phyloP scores from a whole-genome alignment of 2,329 filamentous ascomycete genomes.

The Diplocarpon mali region DNA sequence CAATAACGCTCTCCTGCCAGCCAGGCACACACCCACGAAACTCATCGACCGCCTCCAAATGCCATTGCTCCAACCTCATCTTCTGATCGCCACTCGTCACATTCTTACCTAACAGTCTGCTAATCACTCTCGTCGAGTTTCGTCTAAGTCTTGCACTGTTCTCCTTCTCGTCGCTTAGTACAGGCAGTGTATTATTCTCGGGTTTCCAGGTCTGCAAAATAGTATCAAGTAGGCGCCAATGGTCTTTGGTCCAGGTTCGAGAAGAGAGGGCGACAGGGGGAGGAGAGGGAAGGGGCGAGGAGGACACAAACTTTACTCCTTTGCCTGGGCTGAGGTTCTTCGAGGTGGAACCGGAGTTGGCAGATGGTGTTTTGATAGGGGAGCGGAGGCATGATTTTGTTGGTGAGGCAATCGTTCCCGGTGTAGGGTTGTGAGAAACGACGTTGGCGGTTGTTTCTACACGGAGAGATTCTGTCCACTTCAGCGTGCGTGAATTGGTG shows the following conservation, averaged over 20 bases:
- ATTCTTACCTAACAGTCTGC: constrained; percentile 22
- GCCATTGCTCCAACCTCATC: constrained; percentile 26
- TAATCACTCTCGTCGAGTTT: constrained; percentile 24
- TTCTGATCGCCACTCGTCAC: constrained; percentile 16
- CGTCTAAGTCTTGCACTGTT: constrained; percentile 11
- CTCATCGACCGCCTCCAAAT: constrained; percentile 27
- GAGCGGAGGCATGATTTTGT: constrained; percentile 26
- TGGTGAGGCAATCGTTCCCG: constrained; percentile 13
- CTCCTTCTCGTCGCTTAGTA: background rate
- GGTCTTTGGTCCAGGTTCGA: constrained; percentile 23
- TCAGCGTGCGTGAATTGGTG: constrained; percentile 10
- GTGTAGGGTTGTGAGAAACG: constrained; percentile 5
- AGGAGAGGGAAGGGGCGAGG: constrained; percentile 22
- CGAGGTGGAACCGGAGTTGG: background rate
- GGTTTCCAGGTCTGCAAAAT: constrained; percentile 23
- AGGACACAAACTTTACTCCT: constrained; percentile 25
- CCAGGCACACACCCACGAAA: constrained; percentile 24
- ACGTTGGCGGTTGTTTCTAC: constrained; percentile 6
- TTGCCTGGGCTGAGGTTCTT: constrained; percentile 17
- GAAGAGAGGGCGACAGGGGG: constrained; percentile 15
- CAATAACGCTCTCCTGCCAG: constrained; percentile 26
- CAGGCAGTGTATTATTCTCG: constrained; percentile 8
- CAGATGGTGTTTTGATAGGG: constrained; percentile 18
- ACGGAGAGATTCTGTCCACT: constrained; percentile 20
- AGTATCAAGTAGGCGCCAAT: constrained; percentile 25